Conservation (phyloP, 2,329 filamentous ascomycete genomes). For the Ascochyta clinopodiicola region DNA sequence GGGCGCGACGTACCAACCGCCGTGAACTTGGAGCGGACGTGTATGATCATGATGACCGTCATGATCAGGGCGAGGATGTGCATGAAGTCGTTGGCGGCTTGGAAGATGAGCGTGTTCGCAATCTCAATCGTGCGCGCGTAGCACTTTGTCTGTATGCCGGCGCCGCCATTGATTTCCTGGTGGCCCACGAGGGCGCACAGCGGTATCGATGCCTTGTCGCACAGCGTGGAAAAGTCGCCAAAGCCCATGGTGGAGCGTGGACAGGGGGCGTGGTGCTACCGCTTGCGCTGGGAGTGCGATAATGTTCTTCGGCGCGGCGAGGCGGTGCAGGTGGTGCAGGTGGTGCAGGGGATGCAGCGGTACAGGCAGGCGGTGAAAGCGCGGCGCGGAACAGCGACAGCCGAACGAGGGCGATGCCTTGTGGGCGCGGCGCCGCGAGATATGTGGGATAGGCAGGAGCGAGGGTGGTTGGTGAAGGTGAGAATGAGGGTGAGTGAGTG, state of each 20-base stretch:
- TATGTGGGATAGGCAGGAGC: constrained; percentile 11
- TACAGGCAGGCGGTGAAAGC: background rate
- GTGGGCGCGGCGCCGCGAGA: constrained; percentile 5
- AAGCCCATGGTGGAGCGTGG: constrained; percentile 70
- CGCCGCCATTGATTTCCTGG: constrained; percentile 69
- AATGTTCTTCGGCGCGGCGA: constrained; percentile 17
- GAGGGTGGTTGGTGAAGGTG: constrained; percentile 32
- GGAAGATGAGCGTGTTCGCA: constrained; percentile 98
- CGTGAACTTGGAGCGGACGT: constrained; percentile 96
- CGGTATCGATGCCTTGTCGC: constrained; percentile 82
- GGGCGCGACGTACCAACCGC: constrained; percentile 78
- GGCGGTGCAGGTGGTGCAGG: constrained; percentile 5
- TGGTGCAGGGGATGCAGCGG: too few relatives aligned
- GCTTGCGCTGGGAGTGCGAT: background rate
- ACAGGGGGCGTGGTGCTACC: constrained; percentile 2
- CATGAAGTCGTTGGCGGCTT: constrained; percentile 87
- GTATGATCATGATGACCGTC: constrained; percentile 97
- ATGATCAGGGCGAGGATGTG: constrained; percentile 90
- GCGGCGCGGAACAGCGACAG: constrained; percentile 14
- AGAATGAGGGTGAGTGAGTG: background rate
- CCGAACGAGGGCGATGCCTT: background rate
- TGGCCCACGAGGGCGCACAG: constrained; percentile 86
- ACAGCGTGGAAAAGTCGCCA: constrained; percentile 88
- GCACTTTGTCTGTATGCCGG: constrained; percentile 87
- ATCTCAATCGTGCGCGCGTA: constrained; percentile 94